Conservation (phyloP, 2,329 filamentous ascomycete species). For the Exophiala calicioides region DNA sequence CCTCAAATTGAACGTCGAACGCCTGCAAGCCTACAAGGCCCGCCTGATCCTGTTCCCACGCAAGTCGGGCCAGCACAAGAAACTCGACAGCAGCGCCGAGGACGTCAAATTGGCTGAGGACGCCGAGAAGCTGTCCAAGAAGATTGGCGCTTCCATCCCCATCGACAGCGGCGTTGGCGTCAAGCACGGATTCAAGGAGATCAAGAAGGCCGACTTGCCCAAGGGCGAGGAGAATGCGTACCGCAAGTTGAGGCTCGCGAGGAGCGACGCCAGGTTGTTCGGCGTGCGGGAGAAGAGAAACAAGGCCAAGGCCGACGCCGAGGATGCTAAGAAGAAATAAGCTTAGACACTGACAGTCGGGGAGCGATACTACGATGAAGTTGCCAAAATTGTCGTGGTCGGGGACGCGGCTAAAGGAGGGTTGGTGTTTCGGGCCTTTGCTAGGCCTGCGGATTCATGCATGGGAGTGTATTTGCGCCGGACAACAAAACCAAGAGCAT, state of each 20-base stretch:
- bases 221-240: slow-evolving; percentile 82
- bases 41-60: slow-evolving; percentile 97
- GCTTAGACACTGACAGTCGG: not conserved
- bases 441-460: not conserved
- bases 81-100: slow-evolving; percentile 82
- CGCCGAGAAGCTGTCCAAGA: slow-evolving; percentile 55
- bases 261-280: slow-evolving; percentile 76
- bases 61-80: slow-evolving; percentile 91
- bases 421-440: not conserved
- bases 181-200: slow-evolving; percentile 64
- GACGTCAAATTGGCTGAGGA: slow-evolving; percentile 71
- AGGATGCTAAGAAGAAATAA: slow-evolving; percentile 57
- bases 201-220: slow-evolving; percentile 80
- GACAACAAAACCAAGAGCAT: too few species aligned
- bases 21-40: slow-evolving; percentile 96
- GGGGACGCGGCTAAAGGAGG: not conserved
- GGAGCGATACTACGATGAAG: not conserved
- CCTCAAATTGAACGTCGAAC: slow-evolving; percentile 90
- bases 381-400: slow-evolving; percentile 36
- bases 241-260: slow-evolving; percentile 78
- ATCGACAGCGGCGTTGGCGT: slow-evolving; percentile 63
- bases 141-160: slow-evolving; percentile 65
- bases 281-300: slow-evolving; percentile 92
- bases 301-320: slow-evolving; percentile 75
- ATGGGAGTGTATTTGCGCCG: not conserved